These are phyloP conservation scores for Trichocladium uniseriatum DNA, from an alignment of 495 filamentous ascomycete genomes.

Conservation along the genomic window DNA sequence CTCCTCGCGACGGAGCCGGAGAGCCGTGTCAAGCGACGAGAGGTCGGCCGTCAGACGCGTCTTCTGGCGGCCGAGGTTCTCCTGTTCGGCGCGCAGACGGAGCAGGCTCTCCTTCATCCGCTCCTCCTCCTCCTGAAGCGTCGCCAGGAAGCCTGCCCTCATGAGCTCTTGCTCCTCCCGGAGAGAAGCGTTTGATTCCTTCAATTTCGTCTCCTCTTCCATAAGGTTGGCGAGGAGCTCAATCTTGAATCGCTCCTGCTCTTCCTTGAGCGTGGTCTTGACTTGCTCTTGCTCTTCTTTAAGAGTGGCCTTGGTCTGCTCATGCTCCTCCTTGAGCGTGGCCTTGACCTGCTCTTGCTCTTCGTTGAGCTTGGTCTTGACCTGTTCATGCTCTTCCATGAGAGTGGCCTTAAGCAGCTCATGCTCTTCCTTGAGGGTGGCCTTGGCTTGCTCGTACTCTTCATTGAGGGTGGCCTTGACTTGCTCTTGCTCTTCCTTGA, in stretches of 20 bases:
- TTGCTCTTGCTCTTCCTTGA: constrained; percentile 12
- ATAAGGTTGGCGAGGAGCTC: constrained; percentile 57
- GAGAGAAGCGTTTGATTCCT: constrained; percentile 56
- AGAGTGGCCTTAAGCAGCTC: constrained; percentile 60
- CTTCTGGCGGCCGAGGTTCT: constrained; percentile 64
- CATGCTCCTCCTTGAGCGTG: constrained; percentile 9
- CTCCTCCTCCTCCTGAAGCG: constrained; percentile 34
- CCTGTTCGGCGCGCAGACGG: constrained; percentile 55
- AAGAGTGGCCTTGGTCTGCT: constrained; percentile 2
- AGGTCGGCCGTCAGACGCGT: constrained; percentile 70
- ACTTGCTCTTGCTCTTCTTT: constrained; percentile 13
- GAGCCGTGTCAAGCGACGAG: constrained; percentile 77
- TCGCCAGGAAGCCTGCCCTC: constrained; percentile 51
- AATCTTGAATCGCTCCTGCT: constrained; percentile 22
- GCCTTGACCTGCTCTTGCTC: constrained; percentile 34
- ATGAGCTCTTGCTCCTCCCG: constrained; percentile 65
- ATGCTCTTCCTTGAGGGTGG: constrained; percentile 63
- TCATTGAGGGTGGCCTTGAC: constrained; percentile 20
- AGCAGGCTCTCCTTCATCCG: constrained; percentile 31
- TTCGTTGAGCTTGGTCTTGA: constrained; percentile 36
- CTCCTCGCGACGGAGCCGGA: constrained; percentile 81
- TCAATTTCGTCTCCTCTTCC: constrained; percentile 67
- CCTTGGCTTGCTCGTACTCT: constrained; percentile 30
- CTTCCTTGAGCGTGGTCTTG: constrained; percentile 20
- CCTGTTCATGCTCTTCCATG: constrained; percentile 65